Evolutionary conservation across 1,139 yeast species (phyloP).

Genomic region (Taphrina confusa): DNA sequence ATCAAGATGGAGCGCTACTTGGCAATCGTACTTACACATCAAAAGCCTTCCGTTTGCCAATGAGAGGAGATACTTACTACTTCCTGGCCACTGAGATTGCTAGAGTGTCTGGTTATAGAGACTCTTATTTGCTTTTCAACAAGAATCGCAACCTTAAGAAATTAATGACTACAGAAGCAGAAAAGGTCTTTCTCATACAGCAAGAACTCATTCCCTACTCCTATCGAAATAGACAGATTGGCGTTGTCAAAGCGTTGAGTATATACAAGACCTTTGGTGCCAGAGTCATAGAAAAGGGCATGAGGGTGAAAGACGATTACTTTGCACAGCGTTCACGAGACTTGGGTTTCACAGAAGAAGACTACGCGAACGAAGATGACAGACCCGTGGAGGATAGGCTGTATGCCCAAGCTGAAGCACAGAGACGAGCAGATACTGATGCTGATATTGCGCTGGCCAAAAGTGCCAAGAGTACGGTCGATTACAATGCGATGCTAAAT

Average conservation of each 20-base stretch:
- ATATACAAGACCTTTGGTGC: slow-evolving; percentile 75
- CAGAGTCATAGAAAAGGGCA: slow-evolving; percentile 61
- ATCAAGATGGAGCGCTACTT: slow-evolving; percentile 56
- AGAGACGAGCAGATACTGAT: slow-evolving; percentile 9
- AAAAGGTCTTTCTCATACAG: slow-evolving; percentile 60
- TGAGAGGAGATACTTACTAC: slow-evolving; percentile 55
- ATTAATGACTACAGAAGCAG: slow-evolving; percentile 59
- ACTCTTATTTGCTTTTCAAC: slow-evolving; percentile 64
- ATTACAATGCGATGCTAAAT: slow-evolving; percentile 25
- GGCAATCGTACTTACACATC: slow-evolving; percentile 63
- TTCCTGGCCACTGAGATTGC: slow-evolving; percentile 74
- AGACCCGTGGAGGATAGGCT: slow-evolving; percentile 15
- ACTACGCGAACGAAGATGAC: slow-evolving; percentile 39
- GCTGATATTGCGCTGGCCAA: slow-evolving; percentile 8
- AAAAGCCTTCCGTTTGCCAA: slow-evolving; percentile 61
- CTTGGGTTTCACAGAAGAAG: slow-evolving; percentile 50
- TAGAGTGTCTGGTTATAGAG: slow-evolving; percentile 62
- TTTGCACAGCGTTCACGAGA: slow-evolving; percentile 68
- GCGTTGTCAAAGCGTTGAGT: slow-evolving; percentile 63
- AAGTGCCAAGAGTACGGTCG: slow-evolving; percentile 14
- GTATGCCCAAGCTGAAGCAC: slow-evolving; percentile 14
- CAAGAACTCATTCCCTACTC: slow-evolving; percentile 62
- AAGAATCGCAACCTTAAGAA: slow-evolving; percentile 62
- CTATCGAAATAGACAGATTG: slow-evolving; percentile 65
- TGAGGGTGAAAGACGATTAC: slow-evolving; percentile 70